phyloP scores from a whole-genome alignment of 2,329 filamentous ascomycete genomes.

The Davidsoniella australis region DNA sequence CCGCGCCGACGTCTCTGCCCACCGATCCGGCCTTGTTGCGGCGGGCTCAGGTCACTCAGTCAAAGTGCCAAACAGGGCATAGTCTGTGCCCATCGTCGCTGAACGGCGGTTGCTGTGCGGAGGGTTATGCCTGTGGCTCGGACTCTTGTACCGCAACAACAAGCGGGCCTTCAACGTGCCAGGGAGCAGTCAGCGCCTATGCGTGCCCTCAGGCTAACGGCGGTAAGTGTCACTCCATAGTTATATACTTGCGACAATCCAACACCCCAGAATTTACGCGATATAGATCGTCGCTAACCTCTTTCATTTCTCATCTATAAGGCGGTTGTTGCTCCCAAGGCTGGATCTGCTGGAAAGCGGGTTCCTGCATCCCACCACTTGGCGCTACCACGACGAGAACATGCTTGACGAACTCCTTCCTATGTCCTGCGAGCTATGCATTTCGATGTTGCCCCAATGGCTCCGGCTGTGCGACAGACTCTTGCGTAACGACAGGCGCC shows the following conservation, averaged over 20 bases:
- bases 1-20: background rate
- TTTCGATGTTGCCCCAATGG: constrained; percentile 28
- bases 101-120: constrained; percentile 31
- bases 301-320: constrained; percentile 14
- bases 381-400: background rate
- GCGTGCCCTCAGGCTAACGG: background rate
- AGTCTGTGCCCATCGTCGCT: constrained; percentile 23
- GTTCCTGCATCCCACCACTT: no score
- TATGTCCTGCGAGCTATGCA: background rate
- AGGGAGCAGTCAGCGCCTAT: background rate
- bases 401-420: background rate
- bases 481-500: constrained; percentile 12
- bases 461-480: constrained; percentile 29
- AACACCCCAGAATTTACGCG: no score
- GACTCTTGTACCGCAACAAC: constrained; percentile 17
- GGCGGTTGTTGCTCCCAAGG: constrained; percentile 30
- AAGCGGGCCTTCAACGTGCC: background rate
- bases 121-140: constrained; percentile 29
- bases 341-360: constrained; percentile 21
- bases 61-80: constrained; percentile 15
- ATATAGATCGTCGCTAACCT: no score
- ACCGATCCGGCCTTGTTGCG: background rate
- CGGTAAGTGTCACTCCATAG: background rate
- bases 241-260: background rate
- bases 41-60: background rate